Conservation (phyloP, 2,329 filamentous ascomycete species). For the Xylaria sp. region DNA sequence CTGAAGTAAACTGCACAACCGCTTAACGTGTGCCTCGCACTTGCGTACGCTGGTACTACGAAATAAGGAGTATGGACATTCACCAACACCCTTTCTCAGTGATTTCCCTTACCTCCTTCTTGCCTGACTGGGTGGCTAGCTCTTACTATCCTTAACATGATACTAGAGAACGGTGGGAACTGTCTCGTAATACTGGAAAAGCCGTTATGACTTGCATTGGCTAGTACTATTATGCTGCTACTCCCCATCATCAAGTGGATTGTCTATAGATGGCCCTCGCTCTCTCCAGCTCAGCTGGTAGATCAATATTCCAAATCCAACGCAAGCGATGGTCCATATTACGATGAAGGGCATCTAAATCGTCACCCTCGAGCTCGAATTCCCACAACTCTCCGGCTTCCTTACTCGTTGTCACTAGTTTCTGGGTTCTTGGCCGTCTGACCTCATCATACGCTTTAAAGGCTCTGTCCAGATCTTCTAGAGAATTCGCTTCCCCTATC, state of each 20-base stretch:
- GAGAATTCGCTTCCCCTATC: slow-evolving; percentile 54
- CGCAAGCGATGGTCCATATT: slow-evolving; percentile 49
- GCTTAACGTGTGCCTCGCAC: slow-evolving; percentile 2
- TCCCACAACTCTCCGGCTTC: slow-evolving; percentile 59
- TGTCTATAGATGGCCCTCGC: slow-evolving; percentile 51
- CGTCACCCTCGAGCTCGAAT: slow-evolving; percentile 52
- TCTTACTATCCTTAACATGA: background rate
- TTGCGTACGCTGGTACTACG: background rate
- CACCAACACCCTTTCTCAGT: background rate
- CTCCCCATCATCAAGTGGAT: slow-evolving; percentile 11
- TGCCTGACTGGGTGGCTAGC: background rate
- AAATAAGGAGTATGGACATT: background rate
- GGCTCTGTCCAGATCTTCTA: slow-evolving; percentile 54
- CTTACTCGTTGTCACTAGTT: slow-evolving; percentile 62
- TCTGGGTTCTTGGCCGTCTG: slow-evolving; percentile 60
- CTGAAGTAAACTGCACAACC: background rate
- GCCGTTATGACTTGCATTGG: background rate
- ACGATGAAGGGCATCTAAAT: slow-evolving; percentile 52
- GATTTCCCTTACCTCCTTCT: background rate
- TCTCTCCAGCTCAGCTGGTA: slow-evolving; percentile 51
- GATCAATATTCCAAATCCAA: slow-evolving; percentile 54
- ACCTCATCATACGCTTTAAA: slow-evolving; percentile 64
- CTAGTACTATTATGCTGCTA: background rate
- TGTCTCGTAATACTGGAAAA: background rate
- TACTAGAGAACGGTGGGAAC: background rate